Conservation (phyloP, 2,329 filamentous ascomycete genomes). For the Sporothrix mexicana region DNA sequence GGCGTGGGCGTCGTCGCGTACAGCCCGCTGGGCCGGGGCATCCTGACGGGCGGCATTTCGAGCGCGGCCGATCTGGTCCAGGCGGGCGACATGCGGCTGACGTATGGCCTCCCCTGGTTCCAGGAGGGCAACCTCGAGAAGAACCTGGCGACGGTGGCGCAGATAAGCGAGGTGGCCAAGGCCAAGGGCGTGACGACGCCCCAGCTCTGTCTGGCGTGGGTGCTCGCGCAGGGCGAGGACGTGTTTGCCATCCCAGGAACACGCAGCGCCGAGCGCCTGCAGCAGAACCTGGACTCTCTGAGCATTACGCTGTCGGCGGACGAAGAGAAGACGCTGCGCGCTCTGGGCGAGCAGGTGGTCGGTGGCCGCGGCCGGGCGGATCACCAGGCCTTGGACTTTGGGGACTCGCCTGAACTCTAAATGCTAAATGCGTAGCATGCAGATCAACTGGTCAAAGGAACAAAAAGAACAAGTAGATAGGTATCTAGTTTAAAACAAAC, state of each 20-base stretch:
- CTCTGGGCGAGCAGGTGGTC: constrained; percentile 13
- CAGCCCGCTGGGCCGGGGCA: constrained; percentile 50
- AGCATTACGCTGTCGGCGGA: neutral
- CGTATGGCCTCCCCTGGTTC: constrained; percentile 29
- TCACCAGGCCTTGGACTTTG: neutral
- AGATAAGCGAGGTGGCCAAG: constrained; percentile 20
- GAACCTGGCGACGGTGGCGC: constrained; percentile 27
- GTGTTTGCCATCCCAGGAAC: neutral
- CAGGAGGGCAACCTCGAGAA: constrained; percentile 26
- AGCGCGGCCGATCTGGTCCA: neutral
- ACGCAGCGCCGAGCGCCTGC: neutral
- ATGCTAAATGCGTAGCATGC: neutral
- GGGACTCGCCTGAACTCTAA: neutral
- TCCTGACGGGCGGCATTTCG: constrained; percentile 47
- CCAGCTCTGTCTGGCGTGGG: constrained; percentile 6
- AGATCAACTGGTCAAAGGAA: neutral
- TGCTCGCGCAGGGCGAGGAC: constrained; percentile 11
- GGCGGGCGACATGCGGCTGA: constrained; percentile 3
- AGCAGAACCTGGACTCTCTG: neutral
- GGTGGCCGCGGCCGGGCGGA: neutral
- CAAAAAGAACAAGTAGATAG: neutral
- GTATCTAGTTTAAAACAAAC: neutral
- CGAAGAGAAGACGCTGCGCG: neutral
- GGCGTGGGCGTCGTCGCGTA: constrained; percentile 51
- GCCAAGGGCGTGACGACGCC: neutral